phyloP scores from a whole-genome alignment of 441 rosid species.

The Mallotus japonicus region DNA sequence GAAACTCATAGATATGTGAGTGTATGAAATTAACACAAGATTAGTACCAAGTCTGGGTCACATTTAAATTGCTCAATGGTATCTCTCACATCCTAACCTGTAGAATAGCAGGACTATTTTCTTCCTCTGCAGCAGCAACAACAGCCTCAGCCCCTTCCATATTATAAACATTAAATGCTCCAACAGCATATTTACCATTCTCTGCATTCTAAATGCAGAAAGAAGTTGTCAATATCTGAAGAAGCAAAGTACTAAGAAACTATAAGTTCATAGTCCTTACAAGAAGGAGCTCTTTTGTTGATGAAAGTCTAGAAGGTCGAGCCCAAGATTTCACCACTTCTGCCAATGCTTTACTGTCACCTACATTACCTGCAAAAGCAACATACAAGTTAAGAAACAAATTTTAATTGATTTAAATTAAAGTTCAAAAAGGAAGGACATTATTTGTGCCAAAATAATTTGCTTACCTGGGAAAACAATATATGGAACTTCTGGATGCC shows the following conservation, averaged over 20 bases:
- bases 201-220: slow-evolving; percentile 63
- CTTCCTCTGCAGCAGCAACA: slow-evolving; percentile 96
- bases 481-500: slow-evolving; percentile 95
- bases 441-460: background rate
- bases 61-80: background rate
- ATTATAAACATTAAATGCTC: slow-evolving; percentile 96
- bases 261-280: slow-evolving; percentile 41
- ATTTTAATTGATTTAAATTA: slow-evolving; percentile 5
- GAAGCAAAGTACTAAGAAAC: slow-evolving; percentile 18
- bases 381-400: slow-evolving; percentile 10
- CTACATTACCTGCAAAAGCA: slow-evolving; percentile 75
- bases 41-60: background rate
- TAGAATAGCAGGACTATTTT: slow-evolving; percentile 87
- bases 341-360: slow-evolving; percentile 72
- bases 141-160: slow-evolving; percentile 94
- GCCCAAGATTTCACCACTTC: slow-evolving; percentile 93
- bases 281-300: slow-evolving; percentile 69
- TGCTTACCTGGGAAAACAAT: slow-evolving; percentile 91
- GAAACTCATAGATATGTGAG: slow-evolving; percentile 4
- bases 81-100: slow-evolving; percentile 48
- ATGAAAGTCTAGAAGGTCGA: slow-evolving; percentile 52
- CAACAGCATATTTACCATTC: slow-evolving; percentile 86
- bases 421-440: background rate
- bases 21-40: background rate
- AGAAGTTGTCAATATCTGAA: slow-evolving; percentile 28